Evolutionary conservation across 306 rosid species (phyloP), one percentile per base, ranked within the genome.

Genomic region (Amphicarpaea edgeworthii): DNA sequence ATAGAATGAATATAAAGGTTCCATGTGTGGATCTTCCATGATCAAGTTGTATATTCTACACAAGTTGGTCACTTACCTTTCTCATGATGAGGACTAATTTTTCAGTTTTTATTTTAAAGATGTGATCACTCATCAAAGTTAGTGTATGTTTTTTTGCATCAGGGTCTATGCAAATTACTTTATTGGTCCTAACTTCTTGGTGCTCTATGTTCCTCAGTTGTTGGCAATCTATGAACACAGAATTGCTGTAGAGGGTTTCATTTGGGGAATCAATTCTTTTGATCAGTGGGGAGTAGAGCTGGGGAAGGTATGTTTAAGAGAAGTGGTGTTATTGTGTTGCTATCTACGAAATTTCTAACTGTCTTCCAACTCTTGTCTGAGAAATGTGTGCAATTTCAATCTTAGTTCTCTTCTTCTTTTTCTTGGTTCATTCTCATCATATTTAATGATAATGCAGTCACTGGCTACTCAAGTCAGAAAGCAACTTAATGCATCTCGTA

Each of bases 201-300:
- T 80, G 61, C 64, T 62, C 50, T 65, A 57, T 78, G 73, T 70
- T 67, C 43, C 68, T 32, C 88, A 95, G 97, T 76, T 95, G 79
- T 74, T 95, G 86, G 97, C 99, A 62, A 87, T 92, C 77, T 95
- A 95, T 77, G 99, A 95, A 76, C 99, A 95, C 84, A 92, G 97
- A 84, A 62, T 95, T 84, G 97, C 97, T 46, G 97, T 92, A 8
- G 86, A 92, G 85, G 99, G 99, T 74, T 95, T 95, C 68, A 10
- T 92, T 55, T 95, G 99, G 99, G 96, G 92, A 70, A 95, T 95
- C 84, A 92, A 95, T 84, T 95, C 97, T 77, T 95, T 95, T 75
- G 99, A 92, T 65, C 99, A 95, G 68, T 95, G 99, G 99, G 99
- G 99, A 82, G 99, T 95, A 53, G 99, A 95, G 86, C 80, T 92